Percentiles rank a stretch among this genome's conserved stretches.
phyloP scores from a whole-genome alignment of 257 asterid genomes.

The Henckelia pumila region DNA sequence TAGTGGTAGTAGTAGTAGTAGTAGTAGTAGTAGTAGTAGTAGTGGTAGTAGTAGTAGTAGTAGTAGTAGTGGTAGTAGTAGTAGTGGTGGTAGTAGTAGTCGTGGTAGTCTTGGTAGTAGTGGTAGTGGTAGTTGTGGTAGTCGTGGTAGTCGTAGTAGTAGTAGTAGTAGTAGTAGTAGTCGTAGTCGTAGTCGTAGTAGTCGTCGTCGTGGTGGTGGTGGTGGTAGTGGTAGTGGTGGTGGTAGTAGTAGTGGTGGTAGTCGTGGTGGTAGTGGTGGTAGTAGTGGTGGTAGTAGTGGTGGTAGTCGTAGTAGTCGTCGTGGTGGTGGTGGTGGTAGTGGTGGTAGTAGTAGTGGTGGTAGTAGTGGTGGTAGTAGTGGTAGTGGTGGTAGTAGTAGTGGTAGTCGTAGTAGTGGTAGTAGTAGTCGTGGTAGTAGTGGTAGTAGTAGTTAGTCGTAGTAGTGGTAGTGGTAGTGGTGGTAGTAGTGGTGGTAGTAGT shows the following conservation, averaged over 20 bases:
- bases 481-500: background rate
- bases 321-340: background rate
- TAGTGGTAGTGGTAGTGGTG: background rate
- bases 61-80: too few species aligned
- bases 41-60: too few species aligned
- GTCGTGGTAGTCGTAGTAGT: background rate
- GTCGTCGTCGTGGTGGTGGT: background rate
- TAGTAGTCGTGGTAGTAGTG: background rate
- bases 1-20: too few species aligned
- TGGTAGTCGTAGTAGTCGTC: background rate
- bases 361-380: background rate
- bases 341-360: background rate
- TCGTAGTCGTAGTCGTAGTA: background rate
- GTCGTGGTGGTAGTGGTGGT: background rate
- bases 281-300: background rate
- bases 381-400: background rate
- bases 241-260: background rate
- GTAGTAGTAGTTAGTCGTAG: background rate
- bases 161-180: background rate
- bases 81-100: too few species aligned
- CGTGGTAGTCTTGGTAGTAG: too few species aligned
- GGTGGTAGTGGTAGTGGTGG: background rate
- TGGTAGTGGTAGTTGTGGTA: too few species aligned
- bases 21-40: too few species aligned
- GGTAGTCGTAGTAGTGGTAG: background rate